Base-by-base conservation (phyloP, 257 asterid genomes). In the Nicotiana benthamiana region DNA sequence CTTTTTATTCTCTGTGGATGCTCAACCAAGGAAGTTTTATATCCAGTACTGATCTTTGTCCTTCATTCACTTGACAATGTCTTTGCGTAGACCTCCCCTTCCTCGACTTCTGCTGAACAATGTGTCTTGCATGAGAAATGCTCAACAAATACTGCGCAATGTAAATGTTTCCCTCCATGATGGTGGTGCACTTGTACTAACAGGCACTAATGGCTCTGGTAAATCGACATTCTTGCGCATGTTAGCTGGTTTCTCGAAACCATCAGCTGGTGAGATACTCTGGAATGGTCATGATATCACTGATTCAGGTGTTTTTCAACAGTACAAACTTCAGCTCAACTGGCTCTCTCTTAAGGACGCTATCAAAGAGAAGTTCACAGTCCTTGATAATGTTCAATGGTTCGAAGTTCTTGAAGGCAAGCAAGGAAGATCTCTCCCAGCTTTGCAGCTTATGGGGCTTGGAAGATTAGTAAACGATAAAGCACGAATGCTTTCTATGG, bases 41-140 rank as follows among this genome's bases (percentile, higher is more conserved):
- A 40, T 68, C 77, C 48, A 12, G 34, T 22, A 22, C 36, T 70
- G 4, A 0, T 70, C 36, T 13, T 43, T 56, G 59, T 43, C 57
- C 77, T 43, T 43, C 59, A 70, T 43, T 70, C 67, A 52, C 59
- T 70, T 43, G 77, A 43, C 8, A 1, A 91, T 91, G 98, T 61
- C 84, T 61, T 66, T 87, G 75, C 90, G 91, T 8, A 89, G 80
- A 80, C 93, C 97, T 18, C 94, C 90, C 26, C 83, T 86, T 75
- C 97, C 98, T 59, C 89, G 97, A 34, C 91, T 92, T 78, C 92
- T 91, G 83, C 92, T 92, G 3, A 86, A 85, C 87, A 90, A 92
- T 54, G 97, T 92, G 20, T 85, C 97, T 12, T 94, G 98, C 90
- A 92, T 94, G 97, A 89, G 98, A 89, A 94, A 92, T 11, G 97